Evolutionary conservation across 2,329 filamentous ascomycete species (phyloP), one percentile per base, ranked within the genome.

Genomic region (Hypocreales sp.): DNA sequence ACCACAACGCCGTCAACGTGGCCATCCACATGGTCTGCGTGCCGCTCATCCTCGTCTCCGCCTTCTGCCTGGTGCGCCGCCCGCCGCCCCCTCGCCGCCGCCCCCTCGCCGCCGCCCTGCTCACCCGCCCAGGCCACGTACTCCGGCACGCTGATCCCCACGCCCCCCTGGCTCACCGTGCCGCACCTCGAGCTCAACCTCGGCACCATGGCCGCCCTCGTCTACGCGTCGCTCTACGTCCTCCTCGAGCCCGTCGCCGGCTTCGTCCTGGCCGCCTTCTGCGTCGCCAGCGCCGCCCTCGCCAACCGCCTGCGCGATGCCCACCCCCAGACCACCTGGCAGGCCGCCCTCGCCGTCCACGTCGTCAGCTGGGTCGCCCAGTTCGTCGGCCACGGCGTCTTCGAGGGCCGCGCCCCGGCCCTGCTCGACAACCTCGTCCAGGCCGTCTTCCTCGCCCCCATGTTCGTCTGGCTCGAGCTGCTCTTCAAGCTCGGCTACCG

Each of bases 401-500:
- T 83, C 41, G 90, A 95, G 55, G 73, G 80, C 13, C 72, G 87
- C 28, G 82, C 86, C 3, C 90, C 87, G 7, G 87, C 86, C 5
- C 58, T 95, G 36, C 59, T 95, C 25, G 86, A 95, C 55, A 95
- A 94, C 45, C 56, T 95, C 22, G 64, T 92, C 25, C 90, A 95
- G 55, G 86, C 90, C 16, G 53, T 95, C 37, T 87, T 95, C 45
- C 64, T 95, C 15, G 90, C 90, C 0, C 90, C 90, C 7, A 78
- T 98, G 45, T 98, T 95, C 42, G 87, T 95, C 32, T 98, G 90
- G 81, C 78, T 98, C 42, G 86, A 95, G 58, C 57, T 92, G 15
- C 64, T 98, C 15, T 98, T 98, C 61, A 73, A 66, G 44, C 69
- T 92, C 27, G 90, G 90, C 26, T 98, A 95, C 55, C 72, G 90